Evolutionary conservation across 179 eudicot species (phyloP), one percentile per base, ranked within the genome.

Genomic region (Corrigiola litoralis): DNA sequence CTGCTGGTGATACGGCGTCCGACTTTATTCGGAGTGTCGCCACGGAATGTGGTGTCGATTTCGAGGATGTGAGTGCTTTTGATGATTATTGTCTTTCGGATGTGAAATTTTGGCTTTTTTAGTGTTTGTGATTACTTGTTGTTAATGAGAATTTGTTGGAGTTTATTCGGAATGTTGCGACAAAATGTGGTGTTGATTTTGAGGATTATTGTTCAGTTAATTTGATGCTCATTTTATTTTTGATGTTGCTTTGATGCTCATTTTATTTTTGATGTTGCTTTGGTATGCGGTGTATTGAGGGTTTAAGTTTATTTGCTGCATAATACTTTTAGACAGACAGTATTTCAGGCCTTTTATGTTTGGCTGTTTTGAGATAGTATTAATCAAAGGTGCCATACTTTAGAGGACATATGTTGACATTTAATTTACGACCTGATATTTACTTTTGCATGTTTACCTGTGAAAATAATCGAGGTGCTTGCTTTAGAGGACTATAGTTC

Each of bases 11-110:
- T 1, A 75, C 59, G 55, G 87, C 95, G 0, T 90, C 97, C 29
- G 89, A 87, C 72, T 79, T 85, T 68, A 74, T 85, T 42, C 87
- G 95, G 59, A 79, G 77, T 55, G 80, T 87, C 61, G 95, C 91
- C 11, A 68, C 85, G 9, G 95, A 90, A 65, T 83, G 91, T 60
- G 95, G 95, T 23, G 86, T 81, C 58, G 92, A 85, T 78, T 90
- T 90, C 47, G 95, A 85, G 49, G 97, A 90, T 76, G 97, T 80
- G 21, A 60, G 72, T 42, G 25, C 1, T 14, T 27, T 40, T 4
- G 33, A 24, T 60, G 48, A 34, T 41, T 9, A 21, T 41, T 7
- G 27, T 5, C 1, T 20, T 36, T 23, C 9, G 23, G 2, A 12
- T 24, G 38, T 21, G 17, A 24, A 27, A 36, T 9, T 12, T 37